phyloP scores from a whole-genome alignment of 148 eudicot species.

The Gaultheria prostrata region DNA sequence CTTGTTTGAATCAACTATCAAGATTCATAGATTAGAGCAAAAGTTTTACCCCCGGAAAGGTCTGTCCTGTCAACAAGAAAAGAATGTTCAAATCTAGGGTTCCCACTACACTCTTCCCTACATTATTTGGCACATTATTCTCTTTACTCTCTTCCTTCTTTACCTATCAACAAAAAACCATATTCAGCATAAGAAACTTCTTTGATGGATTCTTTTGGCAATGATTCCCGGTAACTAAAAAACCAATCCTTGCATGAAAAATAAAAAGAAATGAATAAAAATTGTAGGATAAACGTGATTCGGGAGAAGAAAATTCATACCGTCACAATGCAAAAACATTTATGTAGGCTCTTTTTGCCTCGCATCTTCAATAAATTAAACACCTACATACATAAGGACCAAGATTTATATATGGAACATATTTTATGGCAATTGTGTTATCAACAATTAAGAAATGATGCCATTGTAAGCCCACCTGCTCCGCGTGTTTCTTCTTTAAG shows the following conservation, averaged over 20 bases:
- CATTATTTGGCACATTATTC: conserved; percentile 25
- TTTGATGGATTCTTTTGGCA: neutral
- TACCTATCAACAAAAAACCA: conserved; percentile 35
- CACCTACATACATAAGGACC: conserved; percentile 34
- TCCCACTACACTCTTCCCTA: conserved; percentile 71
- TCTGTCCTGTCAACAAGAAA: conserved; percentile 55
- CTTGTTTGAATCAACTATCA: neutral
- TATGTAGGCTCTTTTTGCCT: conserved; percentile 37
- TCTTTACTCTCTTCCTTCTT: conserved; percentile 52
- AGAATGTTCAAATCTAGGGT: conserved; percentile 74
- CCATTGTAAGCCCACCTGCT: conserved; percentile 48
- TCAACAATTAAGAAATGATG: neutral
- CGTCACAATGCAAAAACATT: conserved; percentile 56
- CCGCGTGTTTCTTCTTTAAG: conserved; percentile 71
- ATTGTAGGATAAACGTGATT: neutral
- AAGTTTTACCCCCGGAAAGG: conserved; percentile 79
- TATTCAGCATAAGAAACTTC: neutral
- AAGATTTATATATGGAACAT: neutral
- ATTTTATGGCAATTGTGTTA: neutral
- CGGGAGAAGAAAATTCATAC: conserved; percentile 34
- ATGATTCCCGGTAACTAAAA: neutral
- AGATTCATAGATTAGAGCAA: neutral
- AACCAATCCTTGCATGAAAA: neutral
- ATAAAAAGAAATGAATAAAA: neutral
- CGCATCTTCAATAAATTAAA: conserved; percentile 60